Conservation (phyloP, 2,329 filamentous ascomycete genomes). For the Epichloe scottii region DNA sequence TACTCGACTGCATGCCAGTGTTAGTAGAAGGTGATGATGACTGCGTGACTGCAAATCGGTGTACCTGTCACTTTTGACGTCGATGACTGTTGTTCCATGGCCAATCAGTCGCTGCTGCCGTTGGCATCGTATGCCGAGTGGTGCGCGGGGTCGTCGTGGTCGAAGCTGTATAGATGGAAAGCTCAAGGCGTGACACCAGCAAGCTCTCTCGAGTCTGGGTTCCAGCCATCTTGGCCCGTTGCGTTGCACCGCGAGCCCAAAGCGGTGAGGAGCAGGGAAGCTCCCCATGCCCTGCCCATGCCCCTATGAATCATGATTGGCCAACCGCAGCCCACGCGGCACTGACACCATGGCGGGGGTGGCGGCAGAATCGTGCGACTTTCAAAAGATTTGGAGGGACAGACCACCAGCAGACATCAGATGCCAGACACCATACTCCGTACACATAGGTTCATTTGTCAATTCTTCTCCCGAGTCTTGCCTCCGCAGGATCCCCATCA, state of each 20-base stretch:
- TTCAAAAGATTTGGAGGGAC: conserved; percentile 15
- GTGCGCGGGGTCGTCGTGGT: conserved; percentile 1
- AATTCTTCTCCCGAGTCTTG: background rate
- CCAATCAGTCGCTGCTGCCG: conserved; percentile 16
- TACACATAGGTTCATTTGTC: background rate
- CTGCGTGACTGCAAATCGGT: conserved; percentile 3
- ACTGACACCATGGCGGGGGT: conserved; percentile 18
- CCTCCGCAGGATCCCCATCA: conserved; percentile 11
- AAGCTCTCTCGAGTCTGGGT: too few relatives aligned
- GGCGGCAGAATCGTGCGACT: conserved; percentile 16
- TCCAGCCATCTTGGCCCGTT: background rate
- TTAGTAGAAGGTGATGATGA: background rate
- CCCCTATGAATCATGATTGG: too few relatives aligned
- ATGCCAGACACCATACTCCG: too few relatives aligned
- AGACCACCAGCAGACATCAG: conserved; percentile 3
- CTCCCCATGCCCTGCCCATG: background rate
- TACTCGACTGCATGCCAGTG: conserved; percentile 68
- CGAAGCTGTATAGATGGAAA: background rate
- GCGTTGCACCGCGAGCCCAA: background rate
- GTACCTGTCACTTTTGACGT: conserved; percentile 68
- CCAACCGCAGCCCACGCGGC: background rate
- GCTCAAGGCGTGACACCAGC: background rate
- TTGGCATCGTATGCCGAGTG: conserved; percentile 15
- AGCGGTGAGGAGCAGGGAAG: background rate
- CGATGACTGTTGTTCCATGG: conserved; percentile 55